phyloP scores from a whole-genome alignment of 2,329 filamentous ascomycete genomes.

The Aspergillus puulaauensis region DNA sequence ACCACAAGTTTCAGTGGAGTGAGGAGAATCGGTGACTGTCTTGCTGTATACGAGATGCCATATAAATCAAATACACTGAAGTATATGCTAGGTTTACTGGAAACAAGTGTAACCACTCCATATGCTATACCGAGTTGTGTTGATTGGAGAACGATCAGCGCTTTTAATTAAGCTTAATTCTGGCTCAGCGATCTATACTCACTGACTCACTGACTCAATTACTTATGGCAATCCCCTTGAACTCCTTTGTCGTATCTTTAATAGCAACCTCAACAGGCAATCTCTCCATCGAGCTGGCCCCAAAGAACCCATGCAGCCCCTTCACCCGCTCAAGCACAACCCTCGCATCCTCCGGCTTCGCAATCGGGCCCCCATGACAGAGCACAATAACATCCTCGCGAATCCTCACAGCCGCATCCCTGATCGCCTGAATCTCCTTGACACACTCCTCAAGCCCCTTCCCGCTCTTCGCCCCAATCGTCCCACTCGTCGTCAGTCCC shows the following conservation, averaged over 20 bases:
- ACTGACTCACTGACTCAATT: no score
- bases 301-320: constrained; percentile 71
- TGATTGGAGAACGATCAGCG: no score
- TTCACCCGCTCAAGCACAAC: constrained; percentile 61
- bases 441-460: constrained; percentile 66
- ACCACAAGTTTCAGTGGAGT: no score
- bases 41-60: no score
- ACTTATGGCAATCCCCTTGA: constrained; percentile 46
- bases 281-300: constrained; percentile 67
- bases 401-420: constrained; percentile 58
- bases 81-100: no score
- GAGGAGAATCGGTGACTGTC: no score
- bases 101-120: no score
- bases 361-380: constrained; percentile 71
- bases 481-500: constrained; percentile 64
- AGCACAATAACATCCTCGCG: constrained; percentile 63
- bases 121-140: no score
- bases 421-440: constrained; percentile 60
- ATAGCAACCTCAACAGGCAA: constrained; percentile 68
- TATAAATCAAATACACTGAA: no score
- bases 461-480: constrained; percentile 63
- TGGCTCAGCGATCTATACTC: no score
- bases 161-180: no score
- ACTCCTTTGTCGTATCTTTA: constrained; percentile 55
- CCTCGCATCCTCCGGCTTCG: constrained; percentile 61